These are phyloP conservation scores for Silene uniflora DNA, from an alignment of 148 eudicot species.

Conservation along the genomic window DNA sequence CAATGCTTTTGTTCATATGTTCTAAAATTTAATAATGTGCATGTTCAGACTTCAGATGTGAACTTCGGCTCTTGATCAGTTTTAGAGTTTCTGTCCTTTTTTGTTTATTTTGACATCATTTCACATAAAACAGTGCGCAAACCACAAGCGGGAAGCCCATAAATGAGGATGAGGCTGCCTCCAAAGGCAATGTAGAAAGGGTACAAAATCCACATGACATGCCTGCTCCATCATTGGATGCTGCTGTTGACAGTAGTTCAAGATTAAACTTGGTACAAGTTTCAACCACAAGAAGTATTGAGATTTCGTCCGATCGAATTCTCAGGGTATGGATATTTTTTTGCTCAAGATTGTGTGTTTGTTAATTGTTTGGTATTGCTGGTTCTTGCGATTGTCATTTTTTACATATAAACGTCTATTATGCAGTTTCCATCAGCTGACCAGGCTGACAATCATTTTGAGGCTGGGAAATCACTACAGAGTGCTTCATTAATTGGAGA, in stretches of 20 bases:
- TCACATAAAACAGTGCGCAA: conserved; percentile 36
- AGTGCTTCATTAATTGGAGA: conserved; percentile 34
- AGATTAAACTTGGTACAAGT: conserved; percentile 31
- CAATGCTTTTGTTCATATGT: background rate
- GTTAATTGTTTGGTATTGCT: background rate
- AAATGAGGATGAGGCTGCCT: conserved; percentile 27
- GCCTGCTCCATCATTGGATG: conserved; percentile 32
- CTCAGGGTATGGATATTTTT: conserved; percentile 39
- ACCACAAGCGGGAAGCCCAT: conserved; percentile 26
- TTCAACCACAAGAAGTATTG: conserved; percentile 39
- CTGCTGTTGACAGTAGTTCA: conserved; percentile 30
- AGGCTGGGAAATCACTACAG: conserved; percentile 36
- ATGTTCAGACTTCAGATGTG: background rate
- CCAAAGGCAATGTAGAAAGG: conserved; percentile 21
- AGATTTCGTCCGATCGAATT: conserved; percentile 37
- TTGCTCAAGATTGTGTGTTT: background rate
- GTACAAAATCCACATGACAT: conserved; percentile 32
- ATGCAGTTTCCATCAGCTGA: conserved; percentile 30
- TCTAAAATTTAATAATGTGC: background rate
- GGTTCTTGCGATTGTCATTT: background rate
- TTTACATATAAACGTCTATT: conserved; percentile 8
- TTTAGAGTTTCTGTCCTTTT: background rate
- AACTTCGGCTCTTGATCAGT: background rate
- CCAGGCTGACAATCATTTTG: conserved; percentile 30
- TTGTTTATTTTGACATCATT: background rate